phyloP scores from a whole-genome alignment of 208 protist species.

The Trypanosoma cruzi region DNA sequence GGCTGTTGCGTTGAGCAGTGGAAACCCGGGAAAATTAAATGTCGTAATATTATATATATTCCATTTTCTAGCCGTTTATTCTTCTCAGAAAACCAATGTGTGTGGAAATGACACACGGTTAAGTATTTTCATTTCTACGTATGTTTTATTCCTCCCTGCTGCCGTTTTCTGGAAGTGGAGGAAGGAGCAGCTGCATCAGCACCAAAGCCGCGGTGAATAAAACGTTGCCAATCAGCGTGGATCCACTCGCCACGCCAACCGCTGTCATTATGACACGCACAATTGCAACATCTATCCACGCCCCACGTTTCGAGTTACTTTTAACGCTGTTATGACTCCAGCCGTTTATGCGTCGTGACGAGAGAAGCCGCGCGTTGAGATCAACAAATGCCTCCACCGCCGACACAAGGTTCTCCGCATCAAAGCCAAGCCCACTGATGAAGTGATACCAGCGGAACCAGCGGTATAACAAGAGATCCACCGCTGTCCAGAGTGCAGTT shows the following conservation, averaged over 20 bases:
- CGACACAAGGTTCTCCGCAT: conserved; percentile 40
- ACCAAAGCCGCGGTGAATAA: background rate
- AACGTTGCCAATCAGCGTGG: background rate
- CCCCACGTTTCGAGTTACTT: background rate
- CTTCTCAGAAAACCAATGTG: too few species aligned
- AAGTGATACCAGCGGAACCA: conserved; percentile 79
- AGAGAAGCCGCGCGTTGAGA: conserved; percentile 46
- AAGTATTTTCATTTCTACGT: too few species aligned
- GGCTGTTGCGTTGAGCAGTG: too few species aligned
- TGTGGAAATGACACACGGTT: too few species aligned
- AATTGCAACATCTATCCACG: background rate
- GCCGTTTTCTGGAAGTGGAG: background rate
- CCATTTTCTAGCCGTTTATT: too few species aligned
- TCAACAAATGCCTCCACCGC: conserved; percentile 53
- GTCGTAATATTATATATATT: too few species aligned
- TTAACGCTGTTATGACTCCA: conserved; percentile 10
- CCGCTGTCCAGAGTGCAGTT: conserved; percentile 56
- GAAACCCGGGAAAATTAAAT: background rate
- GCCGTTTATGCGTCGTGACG: conserved; percentile 45
- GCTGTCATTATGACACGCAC: conserved; percentile 8
- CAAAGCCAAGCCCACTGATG: conserved; percentile 59
- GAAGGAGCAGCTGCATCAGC: conserved; percentile 8
- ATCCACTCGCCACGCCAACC: background rate
- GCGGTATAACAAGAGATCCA: conserved; percentile 58
- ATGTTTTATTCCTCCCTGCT: conserved; percentile 2